Conservation (phyloP, 371 early-diverging fungal species). For the Haplosporangium sp. region DNA sequence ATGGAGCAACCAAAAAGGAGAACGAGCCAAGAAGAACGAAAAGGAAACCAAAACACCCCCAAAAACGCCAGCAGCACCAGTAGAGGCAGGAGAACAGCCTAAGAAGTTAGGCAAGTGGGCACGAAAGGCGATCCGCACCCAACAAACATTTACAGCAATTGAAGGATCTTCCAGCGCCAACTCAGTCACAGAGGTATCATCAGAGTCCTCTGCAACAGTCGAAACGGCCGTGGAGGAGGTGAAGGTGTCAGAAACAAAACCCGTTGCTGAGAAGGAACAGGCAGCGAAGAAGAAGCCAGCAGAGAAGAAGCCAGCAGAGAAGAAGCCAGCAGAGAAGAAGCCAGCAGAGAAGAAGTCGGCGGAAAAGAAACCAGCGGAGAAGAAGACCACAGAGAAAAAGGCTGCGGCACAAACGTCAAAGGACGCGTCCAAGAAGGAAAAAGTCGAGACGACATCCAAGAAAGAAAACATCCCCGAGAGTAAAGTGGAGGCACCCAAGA, state of each 20-base stretch:
- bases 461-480: slow-evolving; percentile 4
- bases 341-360: too few relatives aligned
- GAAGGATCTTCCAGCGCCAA: too few relatives aligned
- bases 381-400: slow-evolving; percentile 4
- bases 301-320: too few relatives aligned
- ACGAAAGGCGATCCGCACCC: slow-evolving; percentile 37
- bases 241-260: too few relatives aligned
- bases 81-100: too few relatives aligned
- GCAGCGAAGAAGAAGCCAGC: slow-evolving; percentile 14
- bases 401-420: too few relatives aligned
- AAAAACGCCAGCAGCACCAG: too few relatives aligned
- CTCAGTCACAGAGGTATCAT: neutral
- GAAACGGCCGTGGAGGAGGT: neutral
- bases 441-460: slow-evolving; percentile 5
- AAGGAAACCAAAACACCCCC: too few relatives aligned
- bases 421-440: neutral
- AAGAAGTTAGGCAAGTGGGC: slow-evolving; percentile 51
- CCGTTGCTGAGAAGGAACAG: slow-evolving; percentile 3
- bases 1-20: too few relatives aligned
- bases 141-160: slow-evolving; percentile 14
- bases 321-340: too few relatives aligned
- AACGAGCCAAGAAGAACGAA: slow-evolving; percentile 1
- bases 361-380: too few relatives aligned
- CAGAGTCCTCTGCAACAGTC: neutral
- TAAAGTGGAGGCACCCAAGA: slow-evolving; percentile 21